phyloP scores from a whole-genome alignment of 805 yeast genomes.

The Yamadazyma laniorum region DNA sequence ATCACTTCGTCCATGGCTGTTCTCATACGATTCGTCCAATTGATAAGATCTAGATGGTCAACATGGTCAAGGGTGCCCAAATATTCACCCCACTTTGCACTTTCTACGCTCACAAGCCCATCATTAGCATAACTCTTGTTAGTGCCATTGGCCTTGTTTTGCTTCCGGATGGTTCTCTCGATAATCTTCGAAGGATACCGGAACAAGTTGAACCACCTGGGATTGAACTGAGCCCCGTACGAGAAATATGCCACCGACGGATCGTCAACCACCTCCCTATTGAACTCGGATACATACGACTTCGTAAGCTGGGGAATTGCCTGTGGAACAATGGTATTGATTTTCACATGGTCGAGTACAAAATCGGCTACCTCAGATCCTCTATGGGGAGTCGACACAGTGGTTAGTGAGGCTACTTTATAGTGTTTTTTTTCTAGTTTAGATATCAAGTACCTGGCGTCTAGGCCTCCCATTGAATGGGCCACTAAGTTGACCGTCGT shows the following conservation, averaged over 20 bases:
- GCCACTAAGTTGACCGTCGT: slow-evolving; percentile 72
- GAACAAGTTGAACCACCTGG: slow-evolving; percentile 61
- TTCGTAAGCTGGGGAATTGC: slow-evolving; percentile 68
- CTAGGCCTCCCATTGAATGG: slow-evolving; percentile 95
- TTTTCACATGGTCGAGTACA: slow-evolving; percentile 37
- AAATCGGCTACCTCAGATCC: slow-evolving; percentile 85
- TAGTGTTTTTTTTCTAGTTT: slow-evolving; percentile 44
- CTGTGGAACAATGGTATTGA: slow-evolving; percentile 20
- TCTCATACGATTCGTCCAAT: slow-evolving; percentile 65
- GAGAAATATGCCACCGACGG: slow-evolving; percentile 72
- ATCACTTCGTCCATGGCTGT: slow-evolving; percentile 30
- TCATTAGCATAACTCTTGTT: slow-evolving; percentile 58
- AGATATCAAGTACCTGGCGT: slow-evolving; percentile 72
- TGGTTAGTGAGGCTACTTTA: slow-evolving; percentile 71
- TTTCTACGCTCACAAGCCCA: slow-evolving; percentile 78
- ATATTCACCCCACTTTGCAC: slow-evolving; percentile 82
- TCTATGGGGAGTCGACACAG: slow-evolving; percentile 84
- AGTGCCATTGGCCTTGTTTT: slow-evolving; percentile 8
- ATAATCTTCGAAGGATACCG: slow-evolving; percentile 64
- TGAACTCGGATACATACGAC: slow-evolving; percentile 50
- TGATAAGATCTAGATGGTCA: slow-evolving; percentile 84
- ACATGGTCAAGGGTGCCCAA: slow-evolving; percentile 74
- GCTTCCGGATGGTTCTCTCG: slow-evolving; percentile 20
- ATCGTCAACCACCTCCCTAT: slow-evolving; percentile 49
- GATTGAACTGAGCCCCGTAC: slow-evolving; percentile 74